phyloP scores from a whole-genome alignment of 306 rosid species.

The Parietaria judaica region DNA sequence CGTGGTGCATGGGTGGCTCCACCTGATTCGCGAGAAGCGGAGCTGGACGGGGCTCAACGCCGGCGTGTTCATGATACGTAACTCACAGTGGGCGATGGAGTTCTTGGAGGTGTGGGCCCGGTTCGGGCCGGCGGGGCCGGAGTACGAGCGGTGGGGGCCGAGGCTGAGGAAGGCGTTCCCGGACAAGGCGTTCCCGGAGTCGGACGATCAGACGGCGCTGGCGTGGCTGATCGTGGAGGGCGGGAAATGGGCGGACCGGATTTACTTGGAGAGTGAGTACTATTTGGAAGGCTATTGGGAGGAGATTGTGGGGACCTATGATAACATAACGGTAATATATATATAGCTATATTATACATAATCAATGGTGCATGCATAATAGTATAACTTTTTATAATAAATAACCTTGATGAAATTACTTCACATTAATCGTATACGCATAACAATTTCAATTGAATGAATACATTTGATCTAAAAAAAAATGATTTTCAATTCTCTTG shows the following conservation, averaged over 20 bases:
- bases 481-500: too few species aligned
- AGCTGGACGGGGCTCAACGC: conserved; percentile 96
- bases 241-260: conserved; percentile 57
- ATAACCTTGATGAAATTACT: too few species aligned
- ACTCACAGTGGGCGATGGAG: conserved; percentile 86
- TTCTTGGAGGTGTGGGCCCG: conserved; percentile 66
- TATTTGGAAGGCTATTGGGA: conserved; percentile 79
- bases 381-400: too few species aligned
- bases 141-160: conserved; percentile 63
- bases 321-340: conserved; percentile 36
- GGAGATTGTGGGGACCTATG: conserved; percentile 35
- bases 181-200: conserved; percentile 71
- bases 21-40: conserved; percentile 38
- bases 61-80: conserved; percentile 70
- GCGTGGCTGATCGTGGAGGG: conserved; percentile 56
- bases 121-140: conserved; percentile 78
- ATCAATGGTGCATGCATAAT: too few species aligned
- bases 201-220: conserved; percentile 91
- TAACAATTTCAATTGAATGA: too few species aligned
- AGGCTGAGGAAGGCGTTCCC: conserved; percentile 43
- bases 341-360: too few species aligned
- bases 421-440: too few species aligned
- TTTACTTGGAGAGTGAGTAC: conserved; percentile 56
- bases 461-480: too few species aligned
- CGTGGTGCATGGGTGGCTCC: conserved; percentile 68